These are phyloP conservation scores for Alternaria metachromatica DNA, from an alignment of 2,329 filamentous ascomycete species.

Conservation along the genomic window DNA sequence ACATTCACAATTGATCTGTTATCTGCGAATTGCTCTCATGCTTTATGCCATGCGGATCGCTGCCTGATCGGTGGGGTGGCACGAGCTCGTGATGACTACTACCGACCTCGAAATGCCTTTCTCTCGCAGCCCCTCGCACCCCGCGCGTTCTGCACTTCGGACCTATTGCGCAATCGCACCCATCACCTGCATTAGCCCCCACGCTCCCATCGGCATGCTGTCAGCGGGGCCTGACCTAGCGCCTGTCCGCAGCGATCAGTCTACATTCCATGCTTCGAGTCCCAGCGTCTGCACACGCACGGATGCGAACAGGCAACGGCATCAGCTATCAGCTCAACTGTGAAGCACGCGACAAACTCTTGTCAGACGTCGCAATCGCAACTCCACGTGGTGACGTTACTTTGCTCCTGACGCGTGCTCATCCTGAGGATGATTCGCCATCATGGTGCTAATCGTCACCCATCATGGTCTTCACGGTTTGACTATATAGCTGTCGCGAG, in stretches of 20 bases:
- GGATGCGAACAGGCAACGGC: neutral
- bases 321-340: neutral
- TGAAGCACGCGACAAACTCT: constrained; percentile 2
- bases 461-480: constrained; percentile 37
- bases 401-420: neutral
- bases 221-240: neutral
- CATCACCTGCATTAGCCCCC: constrained; percentile 1
- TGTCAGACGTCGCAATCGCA: neutral
- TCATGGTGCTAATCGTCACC: constrained; percentile 32
- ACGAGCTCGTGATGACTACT: neutral
- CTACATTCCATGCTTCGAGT: constrained; percentile 1
- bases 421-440: constrained; percentile 20
- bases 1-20: neutral
- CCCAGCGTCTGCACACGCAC: neutral
- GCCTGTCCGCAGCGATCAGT: neutral
- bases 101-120: neutral
- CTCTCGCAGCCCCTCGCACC: neutral
- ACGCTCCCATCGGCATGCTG: neutral
- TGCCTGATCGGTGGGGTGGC: neutral
- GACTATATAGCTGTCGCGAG: constrained; percentile 9
- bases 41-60: neutral
- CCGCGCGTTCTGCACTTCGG: constrained; percentile 7
- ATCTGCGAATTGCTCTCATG: neutral
- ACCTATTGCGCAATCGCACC: constrained; percentile 12
- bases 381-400: neutral